Percentiles rank a stretch among this genome's conserved stretches.
phyloP scores from a whole-genome alignment of 495 filamentous ascomycete species.

The Antarctomyces pellizariae region DNA sequence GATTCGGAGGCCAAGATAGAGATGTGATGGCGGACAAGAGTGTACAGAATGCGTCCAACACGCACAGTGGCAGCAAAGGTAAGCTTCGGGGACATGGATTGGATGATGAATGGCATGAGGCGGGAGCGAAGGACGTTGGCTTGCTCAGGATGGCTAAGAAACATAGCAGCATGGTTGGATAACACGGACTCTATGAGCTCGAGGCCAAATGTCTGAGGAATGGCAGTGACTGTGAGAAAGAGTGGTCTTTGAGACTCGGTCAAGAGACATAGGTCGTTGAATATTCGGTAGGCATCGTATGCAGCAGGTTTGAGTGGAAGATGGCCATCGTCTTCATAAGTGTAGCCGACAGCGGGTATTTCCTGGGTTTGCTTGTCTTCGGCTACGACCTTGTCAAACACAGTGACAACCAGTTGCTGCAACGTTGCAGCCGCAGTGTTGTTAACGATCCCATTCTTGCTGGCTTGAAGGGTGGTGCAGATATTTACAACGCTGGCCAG shows the following conservation, averaged over 20 bases:
- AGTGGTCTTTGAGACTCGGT: conserved; percentile 63
- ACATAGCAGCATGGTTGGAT: conserved; percentile 59
- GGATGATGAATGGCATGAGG: conserved; percentile 64
- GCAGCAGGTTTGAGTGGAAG: conserved; percentile 50
- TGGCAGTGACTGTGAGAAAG: conserved; percentile 49
- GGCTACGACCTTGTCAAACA: conserved; percentile 69
- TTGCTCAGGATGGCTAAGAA: conserved; percentile 58
- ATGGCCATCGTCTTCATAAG: conserved; percentile 33
- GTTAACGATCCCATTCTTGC: conserved; percentile 77
- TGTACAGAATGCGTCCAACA: conserved; percentile 55
- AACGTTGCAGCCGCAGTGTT: conserved; percentile 87
- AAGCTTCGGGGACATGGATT: conserved; percentile 49
- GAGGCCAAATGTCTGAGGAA: conserved; percentile 62
- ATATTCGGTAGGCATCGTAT: conserved; percentile 66
- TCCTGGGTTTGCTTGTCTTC: conserved; percentile 43
- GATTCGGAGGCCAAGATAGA: conserved; percentile 53
- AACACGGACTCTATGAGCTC: conserved; percentile 82
- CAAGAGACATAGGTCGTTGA: conserved; percentile 75
- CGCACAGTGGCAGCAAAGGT: conserved; percentile 70
- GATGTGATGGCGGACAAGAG: conserved; percentile 55
- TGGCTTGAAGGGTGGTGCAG: conserved; percentile 71
- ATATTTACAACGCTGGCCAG: conserved; percentile 65
- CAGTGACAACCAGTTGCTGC: conserved; percentile 76
- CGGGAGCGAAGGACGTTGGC: conserved; percentile 52
- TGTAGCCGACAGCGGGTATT: conserved; percentile 30